Percentiles rank a stretch among this genome's conserved stretches.
These are phyloP conservation scores for Coffea humblotiana DNA, from an alignment of 305 asterid species.

Conservation along the genomic window DNA sequence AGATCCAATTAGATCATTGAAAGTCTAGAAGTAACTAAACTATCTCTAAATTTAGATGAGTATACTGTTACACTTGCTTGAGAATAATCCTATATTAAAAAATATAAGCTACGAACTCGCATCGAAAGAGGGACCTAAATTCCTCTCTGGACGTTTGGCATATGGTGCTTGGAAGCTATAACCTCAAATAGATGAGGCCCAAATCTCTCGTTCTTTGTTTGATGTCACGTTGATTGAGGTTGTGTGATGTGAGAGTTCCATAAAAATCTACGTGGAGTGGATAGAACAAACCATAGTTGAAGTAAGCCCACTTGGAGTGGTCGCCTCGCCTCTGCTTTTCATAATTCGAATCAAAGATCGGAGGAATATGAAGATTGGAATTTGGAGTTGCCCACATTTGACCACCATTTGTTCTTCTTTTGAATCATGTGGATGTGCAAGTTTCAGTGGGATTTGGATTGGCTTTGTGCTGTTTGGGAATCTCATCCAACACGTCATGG, in stretches of 20 bases:
- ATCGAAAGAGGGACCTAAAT: too few relatives aligned
- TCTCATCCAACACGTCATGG: background rate
- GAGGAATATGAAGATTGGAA: slow-evolving; percentile 10
- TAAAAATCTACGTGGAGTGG: background rate
- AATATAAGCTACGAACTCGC: too few relatives aligned
- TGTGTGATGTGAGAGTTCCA: background rate
- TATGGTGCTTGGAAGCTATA: background rate
- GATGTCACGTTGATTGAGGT: background rate
- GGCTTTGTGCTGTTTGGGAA: slow-evolving; percentile 8
- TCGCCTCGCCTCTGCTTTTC: background rate
- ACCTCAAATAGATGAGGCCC: background rate
- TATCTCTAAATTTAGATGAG: too few relatives aligned
- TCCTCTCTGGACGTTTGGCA: too few relatives aligned
- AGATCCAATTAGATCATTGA: too few relatives aligned
- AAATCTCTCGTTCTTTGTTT: background rate
- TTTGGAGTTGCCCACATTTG: slow-evolving; percentile 11
- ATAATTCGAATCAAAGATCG: slow-evolving; percentile 18
- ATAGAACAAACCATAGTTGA: background rate
- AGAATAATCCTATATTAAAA: too few relatives aligned
- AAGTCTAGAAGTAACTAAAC: too few relatives aligned
- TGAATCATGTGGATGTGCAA: slow-evolving; percentile 4
- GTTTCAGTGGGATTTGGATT: background rate
- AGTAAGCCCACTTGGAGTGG: slow-evolving; percentile 6
- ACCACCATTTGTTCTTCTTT: slow-evolving; percentile 9
- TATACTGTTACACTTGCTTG: too few relatives aligned